phyloP scores from a whole-genome alignment of 345 rosid species.

The Eucalyptus camaldulensis region DNA sequence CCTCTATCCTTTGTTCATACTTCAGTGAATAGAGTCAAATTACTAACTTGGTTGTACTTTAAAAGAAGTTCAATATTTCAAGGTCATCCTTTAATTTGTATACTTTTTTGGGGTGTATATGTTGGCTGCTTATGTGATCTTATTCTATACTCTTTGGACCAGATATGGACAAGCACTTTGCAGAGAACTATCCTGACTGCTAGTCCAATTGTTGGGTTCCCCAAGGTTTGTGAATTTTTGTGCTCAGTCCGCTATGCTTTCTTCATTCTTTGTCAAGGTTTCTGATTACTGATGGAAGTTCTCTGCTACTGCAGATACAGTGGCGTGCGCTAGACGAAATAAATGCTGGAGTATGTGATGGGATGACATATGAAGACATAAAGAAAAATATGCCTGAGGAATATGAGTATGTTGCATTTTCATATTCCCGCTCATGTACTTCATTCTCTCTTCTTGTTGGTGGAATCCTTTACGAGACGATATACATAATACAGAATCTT shows the following conservation, averaged over 20 bases:
- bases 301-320: conserved; percentile 56
- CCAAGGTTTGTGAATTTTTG: conserved; percentile 51
- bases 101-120: neutral
- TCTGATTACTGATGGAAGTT: neutral
- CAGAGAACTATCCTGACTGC: conserved; percentile 90
- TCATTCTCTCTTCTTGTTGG: neutral
- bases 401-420: conserved; percentile 53
- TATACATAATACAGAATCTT: neutral
- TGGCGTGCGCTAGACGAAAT: conserved; percentile 99
- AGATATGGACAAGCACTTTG: conserved; percentile 99
- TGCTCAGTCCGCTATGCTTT: neutral
- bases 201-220: conserved; percentile 79
- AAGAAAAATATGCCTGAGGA: conserved; percentile 96
- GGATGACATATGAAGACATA: conserved; percentile 95
- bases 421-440: neutral
- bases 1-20: neutral
- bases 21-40: neutral
- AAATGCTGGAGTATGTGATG: conserved; percentile 98
- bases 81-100: neutral
- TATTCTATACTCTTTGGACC: neutral
- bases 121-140: neutral
- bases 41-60: neutral
- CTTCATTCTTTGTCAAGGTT: neutral
- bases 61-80: neutral
- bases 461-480: neutral